These are phyloP conservation scores for Penicillium simplicissimum DNA, from an alignment of 495 filamentous ascomycete genomes.

Conservation along the genomic window DNA sequence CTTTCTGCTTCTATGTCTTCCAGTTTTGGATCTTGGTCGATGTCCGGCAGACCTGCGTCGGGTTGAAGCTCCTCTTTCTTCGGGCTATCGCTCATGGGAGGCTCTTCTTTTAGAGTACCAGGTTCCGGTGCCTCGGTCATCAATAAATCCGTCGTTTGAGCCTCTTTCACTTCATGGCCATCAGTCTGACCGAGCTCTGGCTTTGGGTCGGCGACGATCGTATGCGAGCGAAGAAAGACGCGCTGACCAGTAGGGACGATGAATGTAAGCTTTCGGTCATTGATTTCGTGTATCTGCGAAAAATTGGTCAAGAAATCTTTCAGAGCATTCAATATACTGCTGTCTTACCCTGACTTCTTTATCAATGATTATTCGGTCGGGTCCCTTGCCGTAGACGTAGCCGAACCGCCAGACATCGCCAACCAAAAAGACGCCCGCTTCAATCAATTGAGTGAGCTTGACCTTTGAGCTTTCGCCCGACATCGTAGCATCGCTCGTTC, in stretches of 20 bases:
- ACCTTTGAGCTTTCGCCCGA: slow-evolving; percentile 53
- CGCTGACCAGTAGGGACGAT: slow-evolving; percentile 47
- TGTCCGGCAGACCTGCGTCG: neutral
- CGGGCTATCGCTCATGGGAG: neutral
- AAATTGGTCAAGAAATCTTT: slow-evolving; percentile 6
- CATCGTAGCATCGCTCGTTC: slow-evolving; percentile 30
- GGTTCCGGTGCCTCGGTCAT: neutral
- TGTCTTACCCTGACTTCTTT: slow-evolving; percentile 50
- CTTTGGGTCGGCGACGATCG: neutral
- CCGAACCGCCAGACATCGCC: slow-evolving; percentile 55
- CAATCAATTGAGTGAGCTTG: slow-evolving; percentile 47
- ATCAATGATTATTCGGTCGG: slow-evolving; percentile 40
- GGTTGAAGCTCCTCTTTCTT: neutral
- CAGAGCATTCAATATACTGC: neutral
- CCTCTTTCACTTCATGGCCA: neutral
- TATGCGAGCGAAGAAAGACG: slow-evolving; percentile 34
- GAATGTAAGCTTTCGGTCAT: slow-evolving; percentile 39
- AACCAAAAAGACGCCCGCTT: slow-evolving; percentile 45
- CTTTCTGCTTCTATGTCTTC: neutral
- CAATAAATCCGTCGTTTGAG: neutral
- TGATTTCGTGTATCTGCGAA: slow-evolving; percentile 40
- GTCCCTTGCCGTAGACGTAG: slow-evolving; percentile 33
- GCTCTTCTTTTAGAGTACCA: neutral
- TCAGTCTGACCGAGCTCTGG: neutral
- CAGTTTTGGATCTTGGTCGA: neutral